Evolutionary conservation across 345 rosid genomes (phyloP).

Genomic region (Arabis alpina): DNA sequence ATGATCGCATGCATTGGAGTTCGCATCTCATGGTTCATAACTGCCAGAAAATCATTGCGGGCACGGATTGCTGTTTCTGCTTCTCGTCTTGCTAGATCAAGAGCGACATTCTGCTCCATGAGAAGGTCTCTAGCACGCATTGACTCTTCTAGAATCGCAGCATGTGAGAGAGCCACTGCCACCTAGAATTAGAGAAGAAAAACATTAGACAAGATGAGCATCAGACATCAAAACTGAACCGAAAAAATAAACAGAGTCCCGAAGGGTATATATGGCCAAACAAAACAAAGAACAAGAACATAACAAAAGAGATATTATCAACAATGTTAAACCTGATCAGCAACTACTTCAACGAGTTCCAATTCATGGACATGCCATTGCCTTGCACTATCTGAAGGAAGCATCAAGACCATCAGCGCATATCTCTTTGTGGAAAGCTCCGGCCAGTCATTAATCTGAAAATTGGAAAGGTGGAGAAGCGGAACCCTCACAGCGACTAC

Average conservation of each 20-base stretch:
- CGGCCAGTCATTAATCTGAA: constrained; percentile 98
- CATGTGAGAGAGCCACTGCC: constrained; percentile 98
- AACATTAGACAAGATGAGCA: constrained; percentile 10
- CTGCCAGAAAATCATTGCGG: constrained; percentile 96
- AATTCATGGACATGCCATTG: constrained; percentile 98
- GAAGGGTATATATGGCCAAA: not conserved
- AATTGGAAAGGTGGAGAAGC: constrained; percentile 91
- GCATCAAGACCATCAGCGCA: constrained; percentile 98
- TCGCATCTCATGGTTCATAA: constrained; percentile 99
- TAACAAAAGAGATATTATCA: not conserved
- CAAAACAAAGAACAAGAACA: constrained; percentile 17
- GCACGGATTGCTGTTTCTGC: constrained; percentile 97
- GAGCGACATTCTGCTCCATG: constrained; percentile 94
- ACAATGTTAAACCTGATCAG: constrained; percentile 80
- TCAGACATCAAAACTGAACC: not conserved
- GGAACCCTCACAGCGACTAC: constrained; percentile 98
- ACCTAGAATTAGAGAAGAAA: constrained; percentile 56
- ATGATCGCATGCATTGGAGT: constrained; percentile 98
- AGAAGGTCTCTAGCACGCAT: constrained; percentile 99
- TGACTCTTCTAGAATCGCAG: constrained; percentile 97
- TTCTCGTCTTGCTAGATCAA: constrained; percentile 89
- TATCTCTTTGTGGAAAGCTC: constrained; percentile 94
- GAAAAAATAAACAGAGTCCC: not conserved
- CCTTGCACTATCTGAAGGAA: constrained; percentile 97
- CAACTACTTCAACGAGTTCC: constrained; percentile 99